Evolutionary conservation across 179 eudicot species (phyloP).

Genomic region (Sideroxylon spinosum): DNA sequence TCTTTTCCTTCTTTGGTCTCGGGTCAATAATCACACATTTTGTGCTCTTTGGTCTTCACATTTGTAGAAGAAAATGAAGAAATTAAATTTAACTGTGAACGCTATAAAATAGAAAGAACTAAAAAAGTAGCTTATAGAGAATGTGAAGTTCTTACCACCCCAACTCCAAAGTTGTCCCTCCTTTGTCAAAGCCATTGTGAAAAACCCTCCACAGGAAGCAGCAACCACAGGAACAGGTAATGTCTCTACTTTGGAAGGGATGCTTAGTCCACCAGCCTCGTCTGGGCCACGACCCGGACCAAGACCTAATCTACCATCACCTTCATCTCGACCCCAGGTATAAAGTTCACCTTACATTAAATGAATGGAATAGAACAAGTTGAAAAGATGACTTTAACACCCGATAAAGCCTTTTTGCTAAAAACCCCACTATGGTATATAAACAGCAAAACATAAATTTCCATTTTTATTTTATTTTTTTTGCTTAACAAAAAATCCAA

Average conservation of each 20-base stretch:
- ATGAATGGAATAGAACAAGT: neutral
- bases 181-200: conserved; percentile 73
- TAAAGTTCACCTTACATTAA: conserved; percentile 60
- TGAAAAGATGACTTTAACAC: neutral
- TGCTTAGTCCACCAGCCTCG: conserved; percentile 77
- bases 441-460: neutral
- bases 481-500: no score
- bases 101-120: neutral
- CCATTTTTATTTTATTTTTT: no score
- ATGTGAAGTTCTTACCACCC: conserved; percentile 60
- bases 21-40: neutral
- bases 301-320: conserved; percentile 96
- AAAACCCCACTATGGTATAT: neutral
- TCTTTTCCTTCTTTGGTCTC: conserved; percentile 1
- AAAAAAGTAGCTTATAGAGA: neutral
- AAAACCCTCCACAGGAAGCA: conserved; percentile 92
- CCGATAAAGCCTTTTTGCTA: neutral
- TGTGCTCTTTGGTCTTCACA: neutral
- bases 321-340: conserved; percentile 98
- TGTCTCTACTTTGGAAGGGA: conserved; percentile 72
- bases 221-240: conserved; percentile 66
- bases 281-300: conserved; percentile 96
- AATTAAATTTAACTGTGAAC: neutral
- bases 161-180: conserved; percentile 89
- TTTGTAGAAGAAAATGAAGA: neutral